A percentile compares a stretch with the other conserved stretches of the same genome.
Evolutionary conservation across 1,284 basidiomycete species (phyloP).

Genomic region (Mrakiaceae sp.): DNA sequence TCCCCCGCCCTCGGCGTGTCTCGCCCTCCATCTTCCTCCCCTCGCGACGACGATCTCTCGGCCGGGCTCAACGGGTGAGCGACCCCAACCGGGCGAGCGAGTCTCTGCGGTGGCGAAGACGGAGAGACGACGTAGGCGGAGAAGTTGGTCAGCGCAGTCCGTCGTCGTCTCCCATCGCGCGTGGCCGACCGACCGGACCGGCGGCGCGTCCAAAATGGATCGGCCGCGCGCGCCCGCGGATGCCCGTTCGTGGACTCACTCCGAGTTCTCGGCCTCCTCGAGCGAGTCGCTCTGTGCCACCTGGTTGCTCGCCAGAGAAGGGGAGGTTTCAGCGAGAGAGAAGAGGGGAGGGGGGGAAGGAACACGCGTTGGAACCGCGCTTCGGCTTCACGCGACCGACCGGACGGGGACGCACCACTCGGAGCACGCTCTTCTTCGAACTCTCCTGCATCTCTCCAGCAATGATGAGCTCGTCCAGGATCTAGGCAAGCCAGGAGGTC

Average conservation of each 20-base stretch:
- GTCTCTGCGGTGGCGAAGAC: not conserved
- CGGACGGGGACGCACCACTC: slow-evolving; percentile 50
- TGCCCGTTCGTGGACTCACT: not conserved
- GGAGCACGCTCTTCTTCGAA: slow-evolving; percentile 91
- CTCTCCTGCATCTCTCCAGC: slow-evolving; percentile 97
- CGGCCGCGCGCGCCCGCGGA: not conserved
- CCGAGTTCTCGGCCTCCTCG: slow-evolving; percentile 35
- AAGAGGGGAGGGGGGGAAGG: slow-evolving; percentile 28
- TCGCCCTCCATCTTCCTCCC: too few relatives aligned
- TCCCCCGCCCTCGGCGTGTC: too few relatives aligned
- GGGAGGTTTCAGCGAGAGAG: not conserved
- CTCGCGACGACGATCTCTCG: too few relatives aligned
- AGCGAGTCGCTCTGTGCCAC: slow-evolving; percentile 40
- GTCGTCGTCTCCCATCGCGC: too few relatives aligned
- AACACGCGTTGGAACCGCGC: not conserved
- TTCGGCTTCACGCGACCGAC: slow-evolving; percentile 17
- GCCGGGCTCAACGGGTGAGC: not conserved
- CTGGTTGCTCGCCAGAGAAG: slow-evolving; percentile 19
- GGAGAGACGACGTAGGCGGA: not conserved
- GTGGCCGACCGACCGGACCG: too few relatives aligned
- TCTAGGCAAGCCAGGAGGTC: slow-evolving; percentile 41
- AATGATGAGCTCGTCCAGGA: slow-evolving; percentile 95
- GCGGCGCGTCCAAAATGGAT: not conserved
- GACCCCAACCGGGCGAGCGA: slow-evolving; percentile 9
- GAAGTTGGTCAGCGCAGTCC: not conserved